phyloP scores from a whole-genome alignment of 768 basidiomycete genomes.

The Chalciporus chontae region DNA sequence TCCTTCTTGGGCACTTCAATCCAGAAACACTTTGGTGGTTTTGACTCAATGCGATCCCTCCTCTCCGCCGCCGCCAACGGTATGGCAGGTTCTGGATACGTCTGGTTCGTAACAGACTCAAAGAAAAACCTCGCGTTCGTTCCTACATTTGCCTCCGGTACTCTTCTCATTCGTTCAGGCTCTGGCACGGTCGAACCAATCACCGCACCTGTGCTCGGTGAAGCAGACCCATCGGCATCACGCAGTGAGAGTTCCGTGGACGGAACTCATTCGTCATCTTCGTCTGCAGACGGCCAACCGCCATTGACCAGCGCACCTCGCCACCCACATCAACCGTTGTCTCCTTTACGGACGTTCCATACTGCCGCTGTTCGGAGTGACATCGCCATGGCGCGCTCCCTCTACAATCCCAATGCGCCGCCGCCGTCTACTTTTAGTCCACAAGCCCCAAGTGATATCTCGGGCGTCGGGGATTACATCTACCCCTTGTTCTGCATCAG shows the following conservation, averaged over 20 bases:
- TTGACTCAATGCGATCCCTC: constrained; percentile 67
- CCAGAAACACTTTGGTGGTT: constrained; percentile 51
- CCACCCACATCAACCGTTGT: constrained; percentile 25
- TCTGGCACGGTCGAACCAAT: constrained; percentile 30
- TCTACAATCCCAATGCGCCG: constrained; percentile 22
- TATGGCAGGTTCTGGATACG: constrained; percentile 75
- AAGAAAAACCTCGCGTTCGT: constrained; percentile 63
- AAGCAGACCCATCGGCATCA: constrained; percentile 1
- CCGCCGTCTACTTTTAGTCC: constrained; percentile 5
- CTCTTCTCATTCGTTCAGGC: constrained; percentile 73
- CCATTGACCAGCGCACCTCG: constrained; percentile 42
- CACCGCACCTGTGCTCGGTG: constrained; percentile 30
- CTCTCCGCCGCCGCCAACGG: constrained; percentile 76
- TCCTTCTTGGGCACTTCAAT: constrained; percentile 19
- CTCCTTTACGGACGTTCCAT: constrained; percentile 30
- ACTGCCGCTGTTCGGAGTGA: constrained; percentile 11
- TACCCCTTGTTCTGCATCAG: constrained; percentile 77
- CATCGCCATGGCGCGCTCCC: constrained; percentile 19
- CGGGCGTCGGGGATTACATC: constrained; percentile 48
- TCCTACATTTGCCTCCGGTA: constrained; percentile 87
- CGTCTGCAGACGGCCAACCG: constrained; percentile 26
- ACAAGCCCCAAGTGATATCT: constrained; percentile 23
- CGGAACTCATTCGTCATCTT: constrained; percentile 21
- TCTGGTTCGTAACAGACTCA: constrained; percentile 83
- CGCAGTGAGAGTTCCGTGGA: not conserved